phyloP scores from a whole-genome alignment of 129 eudicot species.

The Helianthus tuberosus region DNA sequence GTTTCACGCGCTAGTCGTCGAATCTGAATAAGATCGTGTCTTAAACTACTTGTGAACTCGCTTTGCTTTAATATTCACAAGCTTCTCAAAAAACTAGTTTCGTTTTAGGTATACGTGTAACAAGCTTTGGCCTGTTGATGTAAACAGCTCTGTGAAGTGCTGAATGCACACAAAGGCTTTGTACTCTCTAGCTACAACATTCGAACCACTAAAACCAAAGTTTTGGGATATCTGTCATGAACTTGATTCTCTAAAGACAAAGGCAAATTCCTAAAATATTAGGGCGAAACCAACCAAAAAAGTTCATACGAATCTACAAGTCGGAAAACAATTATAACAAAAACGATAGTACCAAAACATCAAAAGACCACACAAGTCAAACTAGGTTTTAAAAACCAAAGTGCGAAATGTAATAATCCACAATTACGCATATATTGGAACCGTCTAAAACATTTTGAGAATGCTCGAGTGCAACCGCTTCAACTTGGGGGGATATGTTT shows the following conservation, averaged over 20 bases:
- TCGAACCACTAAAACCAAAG: too few species aligned
- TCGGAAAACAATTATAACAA: neutral
- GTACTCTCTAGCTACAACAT: too few species aligned
- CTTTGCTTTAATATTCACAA: too few species aligned
- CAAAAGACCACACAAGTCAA: constrained; percentile 13
- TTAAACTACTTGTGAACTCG: too few species aligned
- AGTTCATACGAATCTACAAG: constrained; percentile 14
- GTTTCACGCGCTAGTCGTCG: too few species aligned
- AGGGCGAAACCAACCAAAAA: neutral
- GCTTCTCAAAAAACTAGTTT: too few species aligned
- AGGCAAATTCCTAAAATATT: neutral
- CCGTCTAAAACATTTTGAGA: constrained; percentile 11
- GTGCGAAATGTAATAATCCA: constrained; percentile 1
- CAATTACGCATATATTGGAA: neutral
- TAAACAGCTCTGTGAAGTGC: too few species aligned
- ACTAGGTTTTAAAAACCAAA: constrained; percentile 19
- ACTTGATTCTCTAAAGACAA: neutral
- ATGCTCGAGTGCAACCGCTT: constrained; percentile 12
- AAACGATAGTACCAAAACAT: constrained; percentile 7
- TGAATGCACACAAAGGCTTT: too few species aligned
- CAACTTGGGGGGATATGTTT: constrained; percentile 3
- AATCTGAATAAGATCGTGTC: too few species aligned
- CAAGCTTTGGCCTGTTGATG: too few species aligned
- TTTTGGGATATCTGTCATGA: too few species aligned
- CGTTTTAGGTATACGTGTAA: too few species aligned